Base-by-base conservation (phyloP, 371 early-diverging fungal genomes). In the Rhizopus microsporus region DNA sequence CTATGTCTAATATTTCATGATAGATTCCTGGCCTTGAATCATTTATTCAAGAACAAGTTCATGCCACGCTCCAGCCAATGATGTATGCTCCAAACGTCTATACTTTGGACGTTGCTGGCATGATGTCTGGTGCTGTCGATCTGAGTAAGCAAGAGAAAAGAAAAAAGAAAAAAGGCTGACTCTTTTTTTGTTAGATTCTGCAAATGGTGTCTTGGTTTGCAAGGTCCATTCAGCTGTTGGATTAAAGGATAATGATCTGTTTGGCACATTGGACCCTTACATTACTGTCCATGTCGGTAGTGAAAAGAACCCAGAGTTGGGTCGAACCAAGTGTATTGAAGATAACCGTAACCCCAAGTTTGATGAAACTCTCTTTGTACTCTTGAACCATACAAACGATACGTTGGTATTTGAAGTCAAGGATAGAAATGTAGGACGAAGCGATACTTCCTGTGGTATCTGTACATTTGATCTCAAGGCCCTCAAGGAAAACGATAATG, bases 191-290 rank as follows among this genome's bases (percentile, higher is more conserved):
- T 31, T 59, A 67, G 89, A 67, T 35, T 60, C 85, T 30, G 90
- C 94, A 12, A 84, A 88, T 55, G 98, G 98, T 59, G 89, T 98
- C 0, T 78, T 97, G 12, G 81, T 87, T 43, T 71, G 94, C 50
- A 85, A 84, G 17, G 68, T 98, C 43, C 80, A 86, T 58, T 84
- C 87, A 43, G 97, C 90, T 29, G 83, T 84, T 56, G 86, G 85
- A 12, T 80, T 97, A 50, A 92, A 90, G 74, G 93, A 93, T 60
- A 68, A 68, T 32, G 97, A 96, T 65, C 68, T 89, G 10, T 85
- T 92, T 57, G 96, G 96, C 59, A 88, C 82, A 51, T 75, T 90
- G 13, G 96, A 97, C 68, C 98, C 97, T 10, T 95, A 92, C 62
- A 77, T 89, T 39, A 77, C 75, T 8, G 69, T 95, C 54, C 84